Base-by-base conservation (phyloP, 306 rosid genomes). In the Sindora glabra region DNA sequence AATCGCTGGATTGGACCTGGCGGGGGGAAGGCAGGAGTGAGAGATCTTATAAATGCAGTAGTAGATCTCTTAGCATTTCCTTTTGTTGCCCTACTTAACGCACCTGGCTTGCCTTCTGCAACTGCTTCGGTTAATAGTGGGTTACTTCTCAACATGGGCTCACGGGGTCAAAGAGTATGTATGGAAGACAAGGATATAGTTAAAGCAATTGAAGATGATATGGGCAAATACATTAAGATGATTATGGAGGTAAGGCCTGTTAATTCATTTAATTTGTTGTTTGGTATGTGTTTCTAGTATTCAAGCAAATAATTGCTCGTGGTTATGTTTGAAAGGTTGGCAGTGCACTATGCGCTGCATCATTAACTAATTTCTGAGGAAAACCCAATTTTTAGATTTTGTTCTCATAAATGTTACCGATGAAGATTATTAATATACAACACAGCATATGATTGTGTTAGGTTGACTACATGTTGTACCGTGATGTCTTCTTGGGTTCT, bases 1-100 rank as follows among this genome's bases (percentile, higher is more conserved):
- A 82, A 81, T 65, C 29, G 78, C 72, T 91, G 96, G 95, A 74
- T 60, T 0, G 96, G 95, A 55, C 98, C 96, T 47, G 95, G 96
- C 45, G 98, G 95, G 78, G 95, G 95, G 68, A 76, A 59, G 62
- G 68, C 72, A 14, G 98, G 98, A 21, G 81, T 79, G 48, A 80
- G 88, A 72, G 87, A 79, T 64, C 47, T 88, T 36, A 79, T 79
- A 62, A 85, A 81, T 17, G 77, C 81, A 23, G 88, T 83, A 23
- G 71, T 91, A 64, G 95, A 83, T 76, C 67, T 88, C 68, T 65
- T 91, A 47, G 98, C 98, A 63, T 91, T 91, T 80, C 98, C 98
- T 70, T 81, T 91, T 70, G 89, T 88, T 73, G 98, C 86, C 48
- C 77, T 91, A 44, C 95, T 88, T 75, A 91, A 86, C 73, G 90